A percentile compares a stretch with the other conserved stretches of the same genome.
Evolutionary conservation across 1,284 basidiomycete species (phyloP).

Genomic region (Microbotryomycetes sp.): DNA sequence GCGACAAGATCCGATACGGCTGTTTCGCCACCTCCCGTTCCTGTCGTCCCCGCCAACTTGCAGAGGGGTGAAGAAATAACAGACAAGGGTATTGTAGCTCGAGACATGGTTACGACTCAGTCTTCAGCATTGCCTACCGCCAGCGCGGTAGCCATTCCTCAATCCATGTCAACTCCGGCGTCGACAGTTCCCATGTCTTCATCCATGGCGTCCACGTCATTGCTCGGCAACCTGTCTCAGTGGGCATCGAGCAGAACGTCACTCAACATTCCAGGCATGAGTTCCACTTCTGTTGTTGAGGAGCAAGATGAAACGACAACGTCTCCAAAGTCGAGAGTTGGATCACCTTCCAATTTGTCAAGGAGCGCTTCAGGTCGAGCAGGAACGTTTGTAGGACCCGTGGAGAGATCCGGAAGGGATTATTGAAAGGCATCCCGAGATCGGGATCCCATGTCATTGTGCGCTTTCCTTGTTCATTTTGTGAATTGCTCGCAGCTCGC

Average conservation of each 20-base stretch:
- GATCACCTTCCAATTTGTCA: background rate
- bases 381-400: background rate
- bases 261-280: too few species aligned
- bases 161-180: background rate
- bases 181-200: background rate
- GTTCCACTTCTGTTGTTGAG: background rate
- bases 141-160: background rate
- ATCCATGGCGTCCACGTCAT: background rate
- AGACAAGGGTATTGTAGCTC: too few species aligned
- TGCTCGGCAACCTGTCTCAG: constrained; percentile 2
- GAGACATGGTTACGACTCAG: too few species aligned
- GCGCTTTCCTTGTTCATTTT: too few species aligned
- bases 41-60: background rate
- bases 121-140: background rate
- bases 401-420: background rate
- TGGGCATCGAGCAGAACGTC: too few species aligned
- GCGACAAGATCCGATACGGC: background rate
- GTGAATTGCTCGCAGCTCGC: too few species aligned
- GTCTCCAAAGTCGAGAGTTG: background rate
- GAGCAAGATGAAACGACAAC: background rate
- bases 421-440: too few species aligned
- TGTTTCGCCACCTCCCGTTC: background rate
- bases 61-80: too few species aligned
- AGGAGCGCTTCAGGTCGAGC: background rate
- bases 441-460: too few species aligned